A percentile compares a stretch with the other conserved stretches of the same genome.
Conservation (phyloP, 2,329 filamentous ascomycete genomes). For the Colletotrichum tropicicola region DNA sequence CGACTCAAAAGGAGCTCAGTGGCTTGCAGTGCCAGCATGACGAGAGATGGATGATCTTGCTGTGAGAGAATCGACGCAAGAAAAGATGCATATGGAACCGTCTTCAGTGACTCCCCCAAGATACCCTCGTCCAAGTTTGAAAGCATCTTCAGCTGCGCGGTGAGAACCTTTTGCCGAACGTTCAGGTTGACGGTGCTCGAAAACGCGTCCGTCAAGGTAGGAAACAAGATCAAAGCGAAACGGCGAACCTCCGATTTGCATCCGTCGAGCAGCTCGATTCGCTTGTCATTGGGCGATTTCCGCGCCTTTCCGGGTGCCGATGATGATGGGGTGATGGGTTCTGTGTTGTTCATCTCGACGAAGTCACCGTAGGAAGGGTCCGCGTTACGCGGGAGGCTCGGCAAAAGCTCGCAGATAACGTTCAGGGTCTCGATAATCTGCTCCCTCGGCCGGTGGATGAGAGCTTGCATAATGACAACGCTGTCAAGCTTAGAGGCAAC, state of each 20-base stretch:
- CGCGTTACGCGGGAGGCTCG: constrained; percentile 70
- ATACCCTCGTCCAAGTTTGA: constrained; percentile 91
- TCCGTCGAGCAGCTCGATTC: constrained; percentile 81
- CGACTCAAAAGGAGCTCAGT: constrained; percentile 88
- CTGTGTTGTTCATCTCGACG: constrained; percentile 50
- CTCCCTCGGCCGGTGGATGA: constrained; percentile 94
- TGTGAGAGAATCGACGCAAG: constrained; percentile 94
- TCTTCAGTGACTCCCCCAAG: constrained; percentile 83
- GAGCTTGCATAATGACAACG: constrained; percentile 97
- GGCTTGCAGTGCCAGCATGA: constrained; percentile 87
- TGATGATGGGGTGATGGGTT: constrained; percentile 51
- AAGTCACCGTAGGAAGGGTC: constrained; percentile 53
- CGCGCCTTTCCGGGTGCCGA: constrained; percentile 47
- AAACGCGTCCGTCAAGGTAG: constrained; percentile 94
- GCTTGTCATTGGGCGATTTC: constrained; percentile 77
- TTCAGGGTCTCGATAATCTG: constrained; percentile 98
- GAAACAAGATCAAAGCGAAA: constrained; percentile 92
- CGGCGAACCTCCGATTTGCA: constrained; percentile 89
- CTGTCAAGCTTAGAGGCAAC: constrained; percentile 90
- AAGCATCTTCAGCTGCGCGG: constrained; percentile 97
- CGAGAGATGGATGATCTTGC: constrained; percentile 88
- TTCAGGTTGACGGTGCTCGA: constrained; percentile 96
- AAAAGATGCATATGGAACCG: constrained; percentile 95
- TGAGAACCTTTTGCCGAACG: constrained; percentile 93
- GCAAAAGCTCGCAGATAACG: constrained; percentile 94